phyloP scores from a whole-genome alignment of 306 rosid genomes.

The Benincasa hispida region DNA sequence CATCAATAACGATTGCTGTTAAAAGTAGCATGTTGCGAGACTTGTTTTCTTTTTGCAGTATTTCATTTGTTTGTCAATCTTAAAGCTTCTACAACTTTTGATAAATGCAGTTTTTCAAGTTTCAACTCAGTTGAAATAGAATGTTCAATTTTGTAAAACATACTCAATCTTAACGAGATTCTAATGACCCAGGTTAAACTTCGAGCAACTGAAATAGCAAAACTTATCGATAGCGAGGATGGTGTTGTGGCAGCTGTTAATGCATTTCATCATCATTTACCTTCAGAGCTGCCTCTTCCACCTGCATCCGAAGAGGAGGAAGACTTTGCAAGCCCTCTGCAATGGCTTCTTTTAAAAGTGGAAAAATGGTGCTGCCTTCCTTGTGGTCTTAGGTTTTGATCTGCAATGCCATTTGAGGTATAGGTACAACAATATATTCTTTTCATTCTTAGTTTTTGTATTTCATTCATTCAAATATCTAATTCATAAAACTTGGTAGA shows the following conservation, averaged over 20 bases:
- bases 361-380: constrained; percentile 52
- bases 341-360: constrained; percentile 47
- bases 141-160: not conserved
- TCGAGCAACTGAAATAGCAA: constrained; percentile 56
- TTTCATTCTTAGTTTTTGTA: constrained; percentile 5
- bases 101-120: not conserved
- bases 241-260: constrained; percentile 85
- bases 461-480: constrained; percentile 42
- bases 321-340: constrained; percentile 32
- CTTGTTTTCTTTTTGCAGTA: not conserved
- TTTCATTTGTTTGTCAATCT: not conserved
- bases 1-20: not conserved
- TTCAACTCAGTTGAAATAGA: not conserved
- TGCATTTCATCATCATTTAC: constrained; percentile 84
- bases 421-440: not conserved
- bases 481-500: not conserved
- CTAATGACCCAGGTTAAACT: constrained; percentile 47
- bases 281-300: constrained; percentile 62
- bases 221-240: constrained; percentile 76
- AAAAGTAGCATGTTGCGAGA: not conserved
- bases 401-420: not conserved
- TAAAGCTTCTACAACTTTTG: not conserved
- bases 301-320: constrained; percentile 32
- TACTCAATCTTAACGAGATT: constrained; percentile 1
- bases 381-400: constrained; percentile 29